phyloP scores from a whole-genome alignment of 495 filamentous ascomycete species.

The Hypoxylon trugodes region DNA sequence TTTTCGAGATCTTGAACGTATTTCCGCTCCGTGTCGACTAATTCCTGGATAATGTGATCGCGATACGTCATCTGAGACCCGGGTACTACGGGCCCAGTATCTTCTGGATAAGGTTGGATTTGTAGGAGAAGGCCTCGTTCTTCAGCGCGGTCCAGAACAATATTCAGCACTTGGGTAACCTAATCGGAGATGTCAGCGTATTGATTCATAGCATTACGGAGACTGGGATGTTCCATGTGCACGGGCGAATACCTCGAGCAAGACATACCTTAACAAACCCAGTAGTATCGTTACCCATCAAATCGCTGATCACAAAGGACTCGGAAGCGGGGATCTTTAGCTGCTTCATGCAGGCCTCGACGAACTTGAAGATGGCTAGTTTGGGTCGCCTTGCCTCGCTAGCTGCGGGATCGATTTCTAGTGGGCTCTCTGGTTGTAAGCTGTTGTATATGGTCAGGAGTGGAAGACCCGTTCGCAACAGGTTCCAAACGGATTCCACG shows the following conservation, averaged over 20 bases:
- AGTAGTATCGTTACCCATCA: conserved; percentile 93
- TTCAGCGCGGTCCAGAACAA: conserved; percentile 86
- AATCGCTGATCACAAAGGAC: conserved; percentile 88
- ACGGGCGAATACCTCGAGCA: neutral
- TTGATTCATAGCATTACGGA: neutral
- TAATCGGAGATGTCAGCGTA: conserved; percentile 37
- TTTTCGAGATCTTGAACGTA: conserved; percentile 99
- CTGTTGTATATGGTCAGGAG: conserved; percentile 90
- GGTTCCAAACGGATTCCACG: conserved; percentile 89
- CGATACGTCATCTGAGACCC: conserved; percentile 75
- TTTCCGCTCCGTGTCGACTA: conserved; percentile 93
- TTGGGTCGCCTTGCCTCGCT: conserved; percentile 72
- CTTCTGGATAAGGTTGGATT: conserved; percentile 57
- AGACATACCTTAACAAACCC: conserved; percentile 89
- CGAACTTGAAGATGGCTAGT: conserved; percentile 64
- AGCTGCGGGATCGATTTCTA: conserved; percentile 66
- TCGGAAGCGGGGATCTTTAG: conserved; percentile 80
- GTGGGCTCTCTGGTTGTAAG: conserved; percentile 67
- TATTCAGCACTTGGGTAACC: conserved; percentile 79
- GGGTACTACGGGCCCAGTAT: conserved; percentile 53
- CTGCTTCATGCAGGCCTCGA: conserved; percentile 65
- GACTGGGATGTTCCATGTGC: neutral
- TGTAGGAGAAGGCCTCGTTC: conserved; percentile 73
- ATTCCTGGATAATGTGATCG: conserved; percentile 86
- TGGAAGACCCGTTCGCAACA: conserved; percentile 83